Evolutionary conservation across 2,329 filamentous ascomycete genomes (phyloP).

Genomic region (Hymenoscyphus infarciens): DNA sequence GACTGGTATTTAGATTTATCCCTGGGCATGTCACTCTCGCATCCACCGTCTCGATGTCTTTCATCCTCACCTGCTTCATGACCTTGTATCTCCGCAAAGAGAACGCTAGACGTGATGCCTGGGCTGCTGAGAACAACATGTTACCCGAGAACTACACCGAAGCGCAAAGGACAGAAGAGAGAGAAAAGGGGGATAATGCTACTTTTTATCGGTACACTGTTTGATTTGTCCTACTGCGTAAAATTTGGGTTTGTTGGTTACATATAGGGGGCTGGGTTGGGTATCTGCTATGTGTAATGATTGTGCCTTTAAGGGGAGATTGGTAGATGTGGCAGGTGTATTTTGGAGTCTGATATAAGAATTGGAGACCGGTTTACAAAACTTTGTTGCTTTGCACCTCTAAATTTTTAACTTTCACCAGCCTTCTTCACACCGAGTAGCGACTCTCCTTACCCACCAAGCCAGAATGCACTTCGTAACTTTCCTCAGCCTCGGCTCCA

Average conservation of each 20-base stretch:
- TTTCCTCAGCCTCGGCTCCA: background rate
- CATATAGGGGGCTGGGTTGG: background rate
- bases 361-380: background rate
- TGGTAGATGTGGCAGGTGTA: background rate
- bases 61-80: conserved; percentile 51
- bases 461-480: background rate
- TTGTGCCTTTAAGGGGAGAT: background rate
- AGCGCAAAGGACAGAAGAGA: conserved; percentile 51
- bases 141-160: conserved; percentile 48
- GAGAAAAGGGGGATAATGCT: conserved; percentile 54
- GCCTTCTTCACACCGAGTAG: background rate
- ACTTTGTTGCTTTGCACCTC: too few relatives aligned
- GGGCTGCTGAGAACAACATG: conserved; percentile 40
- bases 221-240: conserved; percentile 23
- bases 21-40: conserved; percentile 46
- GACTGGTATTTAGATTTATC: conserved; percentile 37
- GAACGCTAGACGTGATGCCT: conserved; percentile 50
- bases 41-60: conserved; percentile 43
- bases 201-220: conserved; percentile 53
- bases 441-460: too few relatives aligned
- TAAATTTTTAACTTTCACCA: too few relatives aligned
- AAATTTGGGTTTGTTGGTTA: background rate
- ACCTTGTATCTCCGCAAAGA: conserved; percentile 53
- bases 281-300: background rate
- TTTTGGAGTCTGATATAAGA: background rate